Evolutionary conservation across 129 eudicot genomes (phyloP).

Genomic region (Pittosporum tobira): DNA sequence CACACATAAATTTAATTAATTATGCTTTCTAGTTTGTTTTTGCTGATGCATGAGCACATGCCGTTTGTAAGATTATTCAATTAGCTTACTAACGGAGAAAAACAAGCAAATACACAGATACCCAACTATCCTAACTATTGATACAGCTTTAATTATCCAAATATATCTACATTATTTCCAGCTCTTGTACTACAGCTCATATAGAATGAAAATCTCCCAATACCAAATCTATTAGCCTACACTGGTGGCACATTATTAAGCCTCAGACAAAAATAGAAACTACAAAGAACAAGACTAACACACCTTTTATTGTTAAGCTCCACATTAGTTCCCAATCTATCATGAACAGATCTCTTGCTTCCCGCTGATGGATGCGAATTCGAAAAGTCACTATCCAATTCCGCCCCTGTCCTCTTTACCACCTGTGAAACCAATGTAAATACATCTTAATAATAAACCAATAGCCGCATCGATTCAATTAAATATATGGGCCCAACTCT

Average conservation of each 20-base stretch:
- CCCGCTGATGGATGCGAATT: constrained; percentile 34
- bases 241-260: background rate
- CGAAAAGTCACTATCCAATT: constrained; percentile 19
- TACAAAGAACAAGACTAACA: constrained; percentile 4
- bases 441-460: background rate
- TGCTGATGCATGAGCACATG: no score
- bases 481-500: background rate
- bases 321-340: constrained; percentile 56
- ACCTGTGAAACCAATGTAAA: constrained; percentile 36
- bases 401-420: constrained; percentile 57
- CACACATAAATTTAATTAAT: no score
- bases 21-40: no score
- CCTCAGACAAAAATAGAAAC: no score
- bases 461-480: background rate
- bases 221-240: background rate
- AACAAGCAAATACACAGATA: background rate
- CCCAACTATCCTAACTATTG: background rate
- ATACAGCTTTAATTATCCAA: background rate
- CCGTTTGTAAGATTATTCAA: background rate
- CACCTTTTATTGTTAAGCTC: constrained; percentile 55
- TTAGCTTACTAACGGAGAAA: background rate
- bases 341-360: constrained; percentile 62
- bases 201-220: background rate
- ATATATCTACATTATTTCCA: background rate
- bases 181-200: background rate